Percentiles rank a stretch among this genome's conserved stretches.
Evolutionary conservation across 2,329 filamentous ascomycete species (phyloP).

Genomic region (Chaetomium sp.): DNA sequence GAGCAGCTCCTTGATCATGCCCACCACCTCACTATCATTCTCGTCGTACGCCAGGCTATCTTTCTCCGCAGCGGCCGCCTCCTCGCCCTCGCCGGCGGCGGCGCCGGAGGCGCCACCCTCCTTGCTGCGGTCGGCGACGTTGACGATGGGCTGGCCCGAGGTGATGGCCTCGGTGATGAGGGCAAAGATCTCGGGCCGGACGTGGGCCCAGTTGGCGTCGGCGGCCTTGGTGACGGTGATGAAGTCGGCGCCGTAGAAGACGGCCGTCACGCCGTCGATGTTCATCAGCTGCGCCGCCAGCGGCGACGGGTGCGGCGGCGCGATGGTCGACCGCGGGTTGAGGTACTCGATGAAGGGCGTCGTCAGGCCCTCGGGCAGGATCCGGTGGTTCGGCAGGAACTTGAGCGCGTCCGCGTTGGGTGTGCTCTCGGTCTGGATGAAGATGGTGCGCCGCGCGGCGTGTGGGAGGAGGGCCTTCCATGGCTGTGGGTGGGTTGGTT

Average conservation of each 20-base stretch:
- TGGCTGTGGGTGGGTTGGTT: slow-evolving; percentile 14
- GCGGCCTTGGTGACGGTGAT: slow-evolving; percentile 93
- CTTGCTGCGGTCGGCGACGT: slow-evolving; percentile 54
- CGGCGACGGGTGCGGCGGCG: slow-evolving; percentile 86
- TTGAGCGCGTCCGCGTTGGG: slow-evolving; percentile 96
- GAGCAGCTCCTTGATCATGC: slow-evolving; percentile 97
- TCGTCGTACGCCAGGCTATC: slow-evolving; percentile 84
- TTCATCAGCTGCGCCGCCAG: slow-evolving; percentile 89
- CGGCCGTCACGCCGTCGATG: slow-evolving; percentile 89
- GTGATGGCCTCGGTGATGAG: slow-evolving; percentile 92
- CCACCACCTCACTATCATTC: slow-evolving; percentile 89
- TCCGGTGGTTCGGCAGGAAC: slow-evolving; percentile 86
- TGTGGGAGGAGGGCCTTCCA: slow-evolving; percentile 24
- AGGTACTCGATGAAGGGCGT: slow-evolving; percentile 90
- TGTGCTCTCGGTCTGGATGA: slow-evolving; percentile 95
- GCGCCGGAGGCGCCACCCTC: slow-evolving; percentile 40
- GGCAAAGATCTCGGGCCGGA: slow-evolving; percentile 93
- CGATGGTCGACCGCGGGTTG: slow-evolving; percentile 81
- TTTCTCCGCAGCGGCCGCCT: slow-evolving; percentile 54
- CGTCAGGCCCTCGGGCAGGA: slow-evolving; percentile 73
- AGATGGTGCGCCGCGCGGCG: slow-evolving; percentile 69
- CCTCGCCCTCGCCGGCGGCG: slow-evolving; percentile 46
- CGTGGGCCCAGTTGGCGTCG: slow-evolving; percentile 88
- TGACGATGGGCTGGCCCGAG: slow-evolving; percentile 79
- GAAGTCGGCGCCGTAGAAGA: slow-evolving; percentile 94